phyloP scores from a whole-genome alignment of 2,329 filamentous ascomycete genomes.

The Amphichorda felina region DNA sequence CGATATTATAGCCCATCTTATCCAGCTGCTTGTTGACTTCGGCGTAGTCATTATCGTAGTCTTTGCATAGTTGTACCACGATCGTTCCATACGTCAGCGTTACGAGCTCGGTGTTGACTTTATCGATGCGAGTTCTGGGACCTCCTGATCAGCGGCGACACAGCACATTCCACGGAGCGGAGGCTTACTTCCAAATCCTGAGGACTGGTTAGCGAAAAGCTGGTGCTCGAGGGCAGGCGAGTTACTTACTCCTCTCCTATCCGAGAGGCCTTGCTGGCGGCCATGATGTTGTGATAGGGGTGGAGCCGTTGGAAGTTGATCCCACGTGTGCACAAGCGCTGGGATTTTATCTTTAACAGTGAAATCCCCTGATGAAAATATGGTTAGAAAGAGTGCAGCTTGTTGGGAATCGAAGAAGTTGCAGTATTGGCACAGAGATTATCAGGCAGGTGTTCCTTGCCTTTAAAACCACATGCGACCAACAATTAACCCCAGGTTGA shows the following conservation, averaged over 20 bases:
- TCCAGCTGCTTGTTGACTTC: constrained; percentile 98
- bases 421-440: no score
- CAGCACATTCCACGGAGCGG: background rate
- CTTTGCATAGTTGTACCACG: constrained; percentile 90
- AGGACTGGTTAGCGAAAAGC: constrained; percentile 4
- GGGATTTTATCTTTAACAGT: no score
- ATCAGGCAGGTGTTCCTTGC: no score
- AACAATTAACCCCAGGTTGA: no score
- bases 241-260: constrained; percentile 49
- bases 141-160: constrained; percentile 14
- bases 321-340: no score
- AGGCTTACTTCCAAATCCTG: constrained; percentile 80
- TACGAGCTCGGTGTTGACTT: constrained; percentile 95
- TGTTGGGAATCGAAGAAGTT: no score
- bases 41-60: constrained; percentile 86
- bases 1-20: constrained; percentile 99
- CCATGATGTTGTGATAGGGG: constrained; percentile 27
- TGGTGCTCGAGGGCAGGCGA: background rate
- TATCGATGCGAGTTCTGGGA: constrained; percentile 80
- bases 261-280: constrained; percentile 47
- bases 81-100: constrained; percentile 97
- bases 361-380: no score
- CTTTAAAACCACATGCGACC: no score
- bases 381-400: no score
- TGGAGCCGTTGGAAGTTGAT: background rate